Conservation (phyloP, 768 basidiomycete genomes). For the Leccinum disarticulatum region DNA sequence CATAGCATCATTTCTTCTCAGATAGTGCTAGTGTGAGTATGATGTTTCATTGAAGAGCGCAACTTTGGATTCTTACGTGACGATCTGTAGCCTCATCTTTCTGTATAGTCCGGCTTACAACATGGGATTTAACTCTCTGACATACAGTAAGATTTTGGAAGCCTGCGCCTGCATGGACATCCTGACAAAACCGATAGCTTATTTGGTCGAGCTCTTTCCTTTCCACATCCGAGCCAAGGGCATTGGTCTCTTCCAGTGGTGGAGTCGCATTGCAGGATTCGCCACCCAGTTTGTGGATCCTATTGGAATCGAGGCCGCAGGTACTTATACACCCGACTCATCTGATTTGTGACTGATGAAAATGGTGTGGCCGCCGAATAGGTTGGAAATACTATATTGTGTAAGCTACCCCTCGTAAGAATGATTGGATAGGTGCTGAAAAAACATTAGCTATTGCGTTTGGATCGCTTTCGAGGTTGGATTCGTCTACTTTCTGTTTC, state of each 20-base stretch:
- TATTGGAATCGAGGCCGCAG: constrained; percentile 14
- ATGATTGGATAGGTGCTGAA: not conserved
- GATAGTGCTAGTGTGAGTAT: constrained; percentile 12
- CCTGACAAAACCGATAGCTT: constrained; percentile 38
- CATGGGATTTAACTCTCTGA: constrained; percentile 8
- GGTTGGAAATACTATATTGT: constrained; percentile 18
- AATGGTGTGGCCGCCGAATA: not conserved
- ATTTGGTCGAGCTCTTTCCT: constrained; percentile 68
- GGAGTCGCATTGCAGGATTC: constrained; percentile 39
- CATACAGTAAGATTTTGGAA: constrained; percentile 8
- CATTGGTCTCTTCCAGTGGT: constrained; percentile 60
- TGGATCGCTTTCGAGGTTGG: constrained; percentile 15
- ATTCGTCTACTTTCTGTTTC: constrained; percentile 20
- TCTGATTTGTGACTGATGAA: not conserved
- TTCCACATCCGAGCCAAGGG: constrained; percentile 63
- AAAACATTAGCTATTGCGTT: constrained; percentile 11
- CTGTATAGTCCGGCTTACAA: constrained; percentile 18
- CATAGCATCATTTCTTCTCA: constrained; percentile 5
- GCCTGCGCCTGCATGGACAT: too few relatives aligned
- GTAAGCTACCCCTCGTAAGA: constrained; percentile 3
- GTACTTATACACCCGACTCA: not conserved
- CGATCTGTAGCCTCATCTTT: constrained; percentile 18
- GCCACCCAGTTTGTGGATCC: constrained; percentile 15
- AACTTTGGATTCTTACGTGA: not conserved
- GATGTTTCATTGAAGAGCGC: not conserved